Evolutionary conservation across 257 asterid species (phyloP).

Genomic region (Gentiana dahurica): DNA sequence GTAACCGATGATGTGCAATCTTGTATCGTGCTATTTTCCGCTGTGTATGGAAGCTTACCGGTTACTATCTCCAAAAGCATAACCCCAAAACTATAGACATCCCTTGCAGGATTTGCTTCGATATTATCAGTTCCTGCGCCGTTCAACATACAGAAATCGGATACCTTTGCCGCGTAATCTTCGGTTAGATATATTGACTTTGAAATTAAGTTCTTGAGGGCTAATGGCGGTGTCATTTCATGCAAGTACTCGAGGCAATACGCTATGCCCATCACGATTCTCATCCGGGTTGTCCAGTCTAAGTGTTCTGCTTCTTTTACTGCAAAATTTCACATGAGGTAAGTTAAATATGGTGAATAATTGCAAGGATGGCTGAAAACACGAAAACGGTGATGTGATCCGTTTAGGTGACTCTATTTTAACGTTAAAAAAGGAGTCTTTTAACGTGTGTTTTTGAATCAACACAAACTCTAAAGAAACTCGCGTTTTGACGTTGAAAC

Average conservation of each 20-base stretch:
- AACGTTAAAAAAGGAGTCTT: neutral
- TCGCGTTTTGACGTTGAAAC: no score
- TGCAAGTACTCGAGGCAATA: constrained; percentile 91
- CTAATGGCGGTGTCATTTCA: constrained; percentile 45
- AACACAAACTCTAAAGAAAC: no score
- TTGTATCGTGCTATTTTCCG: constrained; percentile 26
- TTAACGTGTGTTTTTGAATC: no score
- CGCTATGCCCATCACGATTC: constrained; percentile 78
- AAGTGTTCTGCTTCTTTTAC: constrained; percentile 87
- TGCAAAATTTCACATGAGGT: constrained; percentile 15
- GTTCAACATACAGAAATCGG: constrained; percentile 42
- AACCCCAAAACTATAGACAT: constrained; percentile 74
- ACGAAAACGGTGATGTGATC: neutral
- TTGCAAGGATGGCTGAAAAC: neutral
- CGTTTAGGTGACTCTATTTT: neutral
- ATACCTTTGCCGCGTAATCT: constrained; percentile 80
- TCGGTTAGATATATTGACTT: constrained; percentile 58
- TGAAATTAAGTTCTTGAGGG: constrained; percentile 58
- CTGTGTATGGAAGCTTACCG: constrained; percentile 57
- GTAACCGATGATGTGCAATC: constrained; percentile 46
- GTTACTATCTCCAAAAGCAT: constrained; percentile 59
- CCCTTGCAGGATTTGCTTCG: constrained; percentile 23
- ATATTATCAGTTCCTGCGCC: constrained; percentile 24
- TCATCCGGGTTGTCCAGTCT: constrained; percentile 66
- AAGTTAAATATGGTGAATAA: no score